Conservation (phyloP, 2,329 filamentous ascomycete genomes). For the Trichoderma semiorbis region DNA sequence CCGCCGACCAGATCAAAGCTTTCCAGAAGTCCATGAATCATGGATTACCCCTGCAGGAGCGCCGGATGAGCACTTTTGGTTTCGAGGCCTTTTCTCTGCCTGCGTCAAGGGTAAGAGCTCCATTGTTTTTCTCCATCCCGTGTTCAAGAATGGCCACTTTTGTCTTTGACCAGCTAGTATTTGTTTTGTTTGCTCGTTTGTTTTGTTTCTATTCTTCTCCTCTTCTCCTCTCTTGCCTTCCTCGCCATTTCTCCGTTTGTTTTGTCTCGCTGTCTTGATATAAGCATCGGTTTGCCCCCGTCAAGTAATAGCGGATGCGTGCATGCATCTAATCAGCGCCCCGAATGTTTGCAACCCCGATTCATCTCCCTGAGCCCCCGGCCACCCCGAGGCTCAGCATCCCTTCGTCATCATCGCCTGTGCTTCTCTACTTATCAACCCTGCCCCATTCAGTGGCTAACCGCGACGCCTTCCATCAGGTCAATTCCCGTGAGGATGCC, state of each 20-base stretch:
- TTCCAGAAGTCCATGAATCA: conserved; percentile 67
- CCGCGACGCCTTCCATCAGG: conserved; percentile 39
- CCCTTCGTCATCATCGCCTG: not conserved
- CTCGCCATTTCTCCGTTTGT: not conserved
- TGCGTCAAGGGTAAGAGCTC: conserved; percentile 67
- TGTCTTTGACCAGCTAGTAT: not conserved
- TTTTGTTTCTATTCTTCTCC: not conserved
- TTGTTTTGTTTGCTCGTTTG: not conserved
- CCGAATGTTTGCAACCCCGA: not conserved
- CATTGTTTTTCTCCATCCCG: not conserved
- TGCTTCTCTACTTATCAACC: not conserved
- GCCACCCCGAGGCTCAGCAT: not conserved
- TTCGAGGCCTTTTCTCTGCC: conserved; percentile 92
- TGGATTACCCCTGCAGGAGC: conserved; percentile 72
- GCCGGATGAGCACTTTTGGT: conserved; percentile 78
- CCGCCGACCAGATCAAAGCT: conserved; percentile 64
- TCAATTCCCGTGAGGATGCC: conserved; percentile 58
- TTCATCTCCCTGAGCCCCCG: not conserved
- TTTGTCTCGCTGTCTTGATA: not conserved
- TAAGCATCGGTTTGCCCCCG: not conserved
- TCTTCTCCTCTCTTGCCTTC: not conserved
- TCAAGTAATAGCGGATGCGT: not conserved
- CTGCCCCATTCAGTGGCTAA: conserved; percentile 26
- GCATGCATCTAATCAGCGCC: not conserved
- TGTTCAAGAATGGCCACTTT: not conserved